phyloP scores from a whole-genome alignment of 2,329 filamentous ascomycete genomes.

The Neonectria neomacrospora region DNA sequence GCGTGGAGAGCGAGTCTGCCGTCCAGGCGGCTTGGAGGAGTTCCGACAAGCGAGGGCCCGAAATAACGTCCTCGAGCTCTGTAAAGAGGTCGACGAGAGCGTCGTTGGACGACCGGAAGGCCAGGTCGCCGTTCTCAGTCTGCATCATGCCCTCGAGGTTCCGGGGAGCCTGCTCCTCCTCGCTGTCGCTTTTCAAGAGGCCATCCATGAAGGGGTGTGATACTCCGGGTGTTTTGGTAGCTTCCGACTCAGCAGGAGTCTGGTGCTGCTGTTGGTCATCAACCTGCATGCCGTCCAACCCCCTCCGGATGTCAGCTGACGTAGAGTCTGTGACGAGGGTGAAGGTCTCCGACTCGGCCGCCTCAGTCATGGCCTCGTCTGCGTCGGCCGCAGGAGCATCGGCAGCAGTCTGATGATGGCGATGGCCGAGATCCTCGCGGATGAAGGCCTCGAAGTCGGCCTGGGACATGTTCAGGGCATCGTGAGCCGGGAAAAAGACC shows the following conservation, averaged over 20 bases:
- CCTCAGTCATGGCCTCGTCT: conserved; percentile 28
- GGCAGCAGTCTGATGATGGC: conserved; percentile 21
- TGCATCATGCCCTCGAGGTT: conserved; percentile 57
- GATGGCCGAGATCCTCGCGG: conserved; percentile 39
- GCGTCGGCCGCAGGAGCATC: background rate
- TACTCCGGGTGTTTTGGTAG: background rate
- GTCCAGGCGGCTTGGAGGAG: conserved; percentile 62
- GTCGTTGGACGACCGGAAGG: conserved; percentile 58
- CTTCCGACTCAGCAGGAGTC: conserved; percentile 1
- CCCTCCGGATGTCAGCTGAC: conserved; percentile 39
- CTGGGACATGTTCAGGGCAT: conserved; percentile 48
- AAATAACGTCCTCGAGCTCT: conserved; percentile 58
- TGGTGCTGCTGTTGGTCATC: conserved; percentile 9
- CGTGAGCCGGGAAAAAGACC: conserved; percentile 52
- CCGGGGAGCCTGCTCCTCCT: conserved; percentile 15
- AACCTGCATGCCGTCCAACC: conserved; percentile 28
- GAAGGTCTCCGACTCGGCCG: conserved; percentile 40
- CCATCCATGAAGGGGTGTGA: conserved; percentile 51
- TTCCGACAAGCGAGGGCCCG: conserved; percentile 50
- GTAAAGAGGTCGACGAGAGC: conserved; percentile 65
- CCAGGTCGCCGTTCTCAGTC: conserved; percentile 64
- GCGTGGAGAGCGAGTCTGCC: conserved; percentile 58
- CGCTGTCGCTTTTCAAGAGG: conserved; percentile 40
- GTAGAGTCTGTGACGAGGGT: conserved; percentile 44
- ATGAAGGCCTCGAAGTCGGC: conserved; percentile 51